A percentile compares a stretch with the other conserved stretches of the same genome.
Evolutionary conservation across 1,284 basidiomycete species (phyloP).

Genomic region (Peniophora sp.): DNA sequence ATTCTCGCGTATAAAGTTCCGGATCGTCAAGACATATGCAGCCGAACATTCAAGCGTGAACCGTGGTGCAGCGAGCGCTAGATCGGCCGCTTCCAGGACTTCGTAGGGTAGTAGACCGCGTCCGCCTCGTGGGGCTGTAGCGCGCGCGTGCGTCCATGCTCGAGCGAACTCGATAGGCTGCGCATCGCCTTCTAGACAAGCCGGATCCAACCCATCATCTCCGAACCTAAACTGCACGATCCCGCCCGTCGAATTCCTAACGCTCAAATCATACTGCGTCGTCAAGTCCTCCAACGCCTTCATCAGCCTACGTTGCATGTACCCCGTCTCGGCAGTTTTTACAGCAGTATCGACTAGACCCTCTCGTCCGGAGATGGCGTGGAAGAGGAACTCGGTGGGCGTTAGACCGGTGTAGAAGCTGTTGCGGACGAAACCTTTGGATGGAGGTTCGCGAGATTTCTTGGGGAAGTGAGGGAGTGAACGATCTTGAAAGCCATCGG

Average conservation of each 20-base stretch:
- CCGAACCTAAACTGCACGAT: slow-evolving; percentile 99
- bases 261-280: slow-evolving; percentile 95
- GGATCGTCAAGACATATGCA: slow-evolving; percentile 74
- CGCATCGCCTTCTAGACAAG: slow-evolving; percentile 91
- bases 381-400: slow-evolving; percentile 97
- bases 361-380: slow-evolving; percentile 98
- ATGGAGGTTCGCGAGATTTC: slow-evolving; percentile 94
- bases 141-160: slow-evolving; percentile 84
- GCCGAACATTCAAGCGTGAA: slow-evolving; percentile 69
- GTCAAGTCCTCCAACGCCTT: slow-evolving; percentile 98
- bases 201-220: slow-evolving; percentile 96
- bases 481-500: slow-evolving; percentile 98
- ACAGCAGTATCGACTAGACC: slow-evolving; percentile 99
- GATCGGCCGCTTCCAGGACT: slow-evolving; percentile 69
- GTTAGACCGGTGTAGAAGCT: slow-evolving; percentile 94
- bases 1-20: slow-evolving; percentile 64
- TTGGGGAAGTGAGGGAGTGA: slow-evolving; percentile 98
- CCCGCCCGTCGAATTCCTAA: slow-evolving; percentile 91
- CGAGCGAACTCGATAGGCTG: slow-evolving; percentile 87
- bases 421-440: slow-evolving; percentile 98
- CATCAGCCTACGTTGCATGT: slow-evolving; percentile 99
- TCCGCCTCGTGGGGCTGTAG: slow-evolving; percentile 50
- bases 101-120: slow-evolving; percentile 83
- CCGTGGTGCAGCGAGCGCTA: slow-evolving; percentile 49
- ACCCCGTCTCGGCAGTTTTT: slow-evolving; percentile 99